Evolutionary conservation across 108 stramenopile genomes (phyloP).

Genomic region (Skeletonema costatum): DNA sequence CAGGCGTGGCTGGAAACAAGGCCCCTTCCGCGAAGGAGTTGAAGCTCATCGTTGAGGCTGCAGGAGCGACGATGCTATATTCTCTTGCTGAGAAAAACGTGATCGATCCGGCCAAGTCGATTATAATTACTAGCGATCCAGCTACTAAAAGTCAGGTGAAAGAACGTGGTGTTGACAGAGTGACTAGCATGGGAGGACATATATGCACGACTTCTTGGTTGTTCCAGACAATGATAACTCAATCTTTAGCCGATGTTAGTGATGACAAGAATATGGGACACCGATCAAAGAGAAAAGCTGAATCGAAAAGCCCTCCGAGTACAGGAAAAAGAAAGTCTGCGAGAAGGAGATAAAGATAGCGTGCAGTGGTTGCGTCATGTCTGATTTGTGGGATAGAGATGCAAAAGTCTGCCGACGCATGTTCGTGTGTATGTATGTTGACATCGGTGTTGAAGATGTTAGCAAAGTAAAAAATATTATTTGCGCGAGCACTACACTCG

Average conservation of each 20-base stretch:
- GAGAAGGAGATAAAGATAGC: not conserved
- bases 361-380: no score
- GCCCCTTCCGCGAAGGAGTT: slow-evolving; percentile 40
- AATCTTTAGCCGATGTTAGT: slow-evolving; percentile 15
- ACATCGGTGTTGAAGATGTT: no score
- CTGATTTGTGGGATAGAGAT: not conserved
- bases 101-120: slow-evolving; percentile 32
- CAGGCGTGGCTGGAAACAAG: slow-evolving; percentile 47
- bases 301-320: not conserved
- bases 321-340: not conserved
- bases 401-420: no score
- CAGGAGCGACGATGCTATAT: slow-evolving; percentile 48
- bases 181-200: slow-evolving; percentile 5
- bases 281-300: not conserved
- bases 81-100: slow-evolving; percentile 20
- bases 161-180: slow-evolving; percentile 26
- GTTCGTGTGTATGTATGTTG: no score
- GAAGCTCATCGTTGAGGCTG: slow-evolving; percentile 41
- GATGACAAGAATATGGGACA: not conserved
- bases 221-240: slow-evolving; percentile 49
- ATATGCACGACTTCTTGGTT: slow-evolving; percentile 44
- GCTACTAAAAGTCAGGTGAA: slow-evolving; percentile 21
- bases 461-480: no score
- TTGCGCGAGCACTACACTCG: no score
- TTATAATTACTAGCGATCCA: slow-evolving; percentile 46